phyloP scores from a whole-genome alignment of 2,329 filamentous ascomycete genomes.

The Diaporthe australafricana region DNA sequence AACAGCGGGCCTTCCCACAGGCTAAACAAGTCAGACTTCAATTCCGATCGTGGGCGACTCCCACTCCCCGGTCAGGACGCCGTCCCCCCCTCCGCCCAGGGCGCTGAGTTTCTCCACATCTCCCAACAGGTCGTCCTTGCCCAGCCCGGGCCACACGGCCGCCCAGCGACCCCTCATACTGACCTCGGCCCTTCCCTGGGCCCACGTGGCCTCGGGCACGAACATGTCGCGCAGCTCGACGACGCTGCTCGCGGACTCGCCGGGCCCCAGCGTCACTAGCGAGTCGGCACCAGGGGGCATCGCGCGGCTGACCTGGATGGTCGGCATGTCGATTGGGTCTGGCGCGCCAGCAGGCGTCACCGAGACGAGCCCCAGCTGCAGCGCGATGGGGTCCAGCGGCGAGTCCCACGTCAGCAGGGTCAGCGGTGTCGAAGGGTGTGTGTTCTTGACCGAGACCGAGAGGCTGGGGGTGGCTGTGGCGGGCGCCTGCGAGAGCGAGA shows the following conservation, averaged over 20 bases:
- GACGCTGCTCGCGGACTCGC: constrained; percentile 39
- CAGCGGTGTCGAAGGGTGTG: constrained; percentile 47
- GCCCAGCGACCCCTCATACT: neutral
- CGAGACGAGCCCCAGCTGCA: constrained; percentile 55
- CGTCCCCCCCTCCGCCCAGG: neutral
- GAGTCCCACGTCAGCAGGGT: constrained; percentile 57
- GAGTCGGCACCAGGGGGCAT: constrained; percentile 55
- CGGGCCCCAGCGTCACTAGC: constrained; percentile 53
- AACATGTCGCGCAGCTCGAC: neutral
- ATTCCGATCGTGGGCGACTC: neutral
- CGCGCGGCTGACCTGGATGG: constrained; percentile 51
- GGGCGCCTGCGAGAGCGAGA: neutral
- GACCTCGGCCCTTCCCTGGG: constrained; percentile 39
- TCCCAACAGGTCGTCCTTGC: neutral
- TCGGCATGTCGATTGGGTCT: constrained; percentile 50
- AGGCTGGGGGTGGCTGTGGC: constrained; percentile 43
- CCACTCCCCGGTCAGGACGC: constrained; percentile 4
- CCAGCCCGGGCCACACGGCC: neutral
- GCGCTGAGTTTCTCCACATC: neutral
- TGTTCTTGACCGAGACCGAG: constrained; percentile 54
- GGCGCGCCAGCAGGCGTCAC: constrained; percentile 51
- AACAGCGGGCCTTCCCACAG: neutral
- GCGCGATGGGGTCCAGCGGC: constrained; percentile 56
- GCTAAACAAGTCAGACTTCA: neutral
- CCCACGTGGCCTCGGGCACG: neutral